These are phyloP conservation scores for Mytilinidion resinicola DNA, from an alignment of 495 filamentous ascomycete species.

Conservation along the genomic window DNA sequence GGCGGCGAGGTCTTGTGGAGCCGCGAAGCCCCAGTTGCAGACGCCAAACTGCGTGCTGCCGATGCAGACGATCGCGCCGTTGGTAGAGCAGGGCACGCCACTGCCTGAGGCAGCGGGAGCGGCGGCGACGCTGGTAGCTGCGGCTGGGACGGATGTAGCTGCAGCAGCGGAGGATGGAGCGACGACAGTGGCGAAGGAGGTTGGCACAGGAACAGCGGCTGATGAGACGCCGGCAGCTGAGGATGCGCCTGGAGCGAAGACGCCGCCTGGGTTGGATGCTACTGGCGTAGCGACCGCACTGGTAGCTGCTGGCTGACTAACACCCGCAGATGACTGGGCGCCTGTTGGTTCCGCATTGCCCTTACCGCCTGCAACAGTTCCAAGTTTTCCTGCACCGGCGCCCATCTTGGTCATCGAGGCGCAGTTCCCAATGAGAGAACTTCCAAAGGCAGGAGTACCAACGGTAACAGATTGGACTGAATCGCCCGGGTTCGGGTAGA, in stretches of 20 bases:
- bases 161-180: neutral
- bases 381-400: constrained; percentile 25
- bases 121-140: neutral
- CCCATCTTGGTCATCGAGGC: constrained; percentile 24
- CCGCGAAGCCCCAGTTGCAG: constrained; percentile 31
- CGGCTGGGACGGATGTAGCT: neutral
- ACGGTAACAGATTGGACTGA: constrained; percentile 39
- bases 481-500: constrained; percentile 52
- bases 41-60: constrained; percentile 30
- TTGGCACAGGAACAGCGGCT: neutral
- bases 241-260: constrained; percentile 26
- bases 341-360: constrained; percentile 1
- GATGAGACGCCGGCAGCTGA: constrained; percentile 21
- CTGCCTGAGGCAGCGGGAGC: constrained; percentile 7
- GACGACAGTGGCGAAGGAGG: constrained; percentile 5
- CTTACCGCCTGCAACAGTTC: constrained; percentile 6
- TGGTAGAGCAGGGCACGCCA: constrained; percentile 30
- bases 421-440: constrained; percentile 13
- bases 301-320: constrained; percentile 1
- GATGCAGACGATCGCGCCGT: constrained; percentile 34
- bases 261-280: constrained; percentile 13
- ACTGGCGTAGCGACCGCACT: neutral
- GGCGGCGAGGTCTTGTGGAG: constrained; percentile 28
- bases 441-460: neutral
- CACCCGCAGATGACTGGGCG: constrained; percentile 2